Base-by-base conservation (phyloP, 768 basidiomycete species). In the Leccinum obscurum region DNA sequence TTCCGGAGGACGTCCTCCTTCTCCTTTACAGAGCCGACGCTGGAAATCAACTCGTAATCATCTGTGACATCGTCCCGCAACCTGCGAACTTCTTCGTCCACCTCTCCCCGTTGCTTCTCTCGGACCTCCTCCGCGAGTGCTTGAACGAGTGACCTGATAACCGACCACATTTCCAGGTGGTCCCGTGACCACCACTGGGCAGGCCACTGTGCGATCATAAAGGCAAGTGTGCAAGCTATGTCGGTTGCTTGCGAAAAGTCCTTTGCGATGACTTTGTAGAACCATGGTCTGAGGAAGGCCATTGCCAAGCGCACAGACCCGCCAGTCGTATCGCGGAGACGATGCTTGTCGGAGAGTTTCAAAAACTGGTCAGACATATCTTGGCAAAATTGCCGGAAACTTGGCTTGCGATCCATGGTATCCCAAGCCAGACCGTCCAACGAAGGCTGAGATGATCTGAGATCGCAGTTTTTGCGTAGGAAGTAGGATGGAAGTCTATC, bases 401-500 rank as follows among this genome's bases (percentile, higher is more conserved):
- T 85, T 17, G 81, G 76, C 67, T 86, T 88, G 69, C 81, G 82
- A 46, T 78, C 78, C 10, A 80, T 77, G 62, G 83, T 85, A 61
- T 87, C 81, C 88, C 88, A 81, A 20, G 77, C 70, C 26, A 82
- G 63, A 26, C 64, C 56, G n/a, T 76, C 71, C 66, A 83, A 73
- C 6, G 76, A 72, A 28, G 60, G 62, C 4, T 71, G 67, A 13
- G 30, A 57, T 37, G 60, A 62, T 59, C 77, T 77, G 46, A 70
- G 66, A 50, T 72, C 70, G 44, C 63, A 22, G 34, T 74, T 75
- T 60, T 74, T 73, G 62, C 71, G 66, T 54, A 81, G 69, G 71
- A 90, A 89, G 68, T 91, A 92, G 14, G 87, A 86, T 1, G 90
- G 90, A 44, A 92, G 79, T 65, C 83, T 85, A 61, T 83, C 79